A percentile compares a stretch with the other conserved stretches of the same genome.
Evolutionary conservation across 805 yeast genomes (phyloP).

Genomic region (Candida oleophila): DNA sequence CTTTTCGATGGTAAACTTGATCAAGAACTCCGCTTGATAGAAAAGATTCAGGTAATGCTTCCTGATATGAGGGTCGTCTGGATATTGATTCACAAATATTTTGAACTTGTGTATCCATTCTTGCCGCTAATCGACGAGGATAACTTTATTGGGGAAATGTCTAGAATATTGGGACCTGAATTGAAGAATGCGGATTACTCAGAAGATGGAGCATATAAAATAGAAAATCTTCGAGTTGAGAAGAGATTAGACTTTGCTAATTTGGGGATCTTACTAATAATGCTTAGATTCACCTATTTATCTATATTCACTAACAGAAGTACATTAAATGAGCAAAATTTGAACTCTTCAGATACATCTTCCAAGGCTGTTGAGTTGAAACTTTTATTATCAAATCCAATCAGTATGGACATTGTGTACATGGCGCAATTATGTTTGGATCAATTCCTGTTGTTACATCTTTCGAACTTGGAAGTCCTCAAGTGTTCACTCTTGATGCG

Average conservation of each 20-base stretch:
- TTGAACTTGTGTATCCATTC: conserved; percentile 58
- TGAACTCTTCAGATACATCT: conserved; percentile 22
- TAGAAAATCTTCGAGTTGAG: conserved; percentile 22
- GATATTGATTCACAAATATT: conserved; percentile 57
- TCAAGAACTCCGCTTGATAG: conserved; percentile 37
- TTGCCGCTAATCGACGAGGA: conserved; percentile 67
- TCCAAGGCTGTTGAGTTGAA: conserved; percentile 21
- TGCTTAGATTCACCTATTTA: conserved; percentile 35
- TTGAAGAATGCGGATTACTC: conserved; percentile 15
- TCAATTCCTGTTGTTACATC: conserved; percentile 30
- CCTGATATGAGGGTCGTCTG: conserved; percentile 59
- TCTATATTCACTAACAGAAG: conserved; percentile 36
- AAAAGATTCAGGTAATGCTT: conserved; percentile 40
- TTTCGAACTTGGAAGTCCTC: conserved; percentile 48
- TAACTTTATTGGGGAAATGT: conserved; percentile 43
- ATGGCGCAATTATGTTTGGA: conserved; percentile 37
- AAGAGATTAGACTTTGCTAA: conserved; percentile 33
- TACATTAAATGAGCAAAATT: conserved; percentile 25
- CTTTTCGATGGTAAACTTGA: conserved; percentile 29
- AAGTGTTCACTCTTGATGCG: conserved; percentile 56
- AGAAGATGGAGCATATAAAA: background rate
- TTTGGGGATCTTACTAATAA: conserved; percentile 32
- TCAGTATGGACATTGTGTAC: conserved; percentile 26
- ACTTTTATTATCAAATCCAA: conserved; percentile 29
- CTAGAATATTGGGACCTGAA: conserved; percentile 44